Conservation (phyloP, 2,329 filamentous ascomycete species). For the Cladorrhinum sp. region DNA sequence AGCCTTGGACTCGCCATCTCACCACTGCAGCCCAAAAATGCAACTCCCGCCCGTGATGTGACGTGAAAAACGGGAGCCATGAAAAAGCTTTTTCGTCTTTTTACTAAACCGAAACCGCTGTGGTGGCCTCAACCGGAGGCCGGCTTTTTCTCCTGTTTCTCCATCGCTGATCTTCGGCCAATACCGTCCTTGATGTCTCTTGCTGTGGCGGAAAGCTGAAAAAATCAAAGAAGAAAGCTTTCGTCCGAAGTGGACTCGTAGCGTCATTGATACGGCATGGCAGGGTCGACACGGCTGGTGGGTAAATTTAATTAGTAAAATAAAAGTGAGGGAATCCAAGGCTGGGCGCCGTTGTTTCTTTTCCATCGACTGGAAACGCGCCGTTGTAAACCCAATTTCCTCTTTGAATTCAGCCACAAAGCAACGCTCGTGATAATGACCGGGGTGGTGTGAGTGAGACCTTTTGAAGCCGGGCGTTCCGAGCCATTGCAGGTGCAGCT, state of each 20-base stretch:
- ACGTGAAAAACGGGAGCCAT: background rate
- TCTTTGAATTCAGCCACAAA: background rate
- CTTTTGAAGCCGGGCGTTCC: constrained; percentile 2
- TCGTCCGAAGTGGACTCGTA: background rate
- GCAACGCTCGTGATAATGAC: background rate
- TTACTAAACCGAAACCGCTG: constrained; percentile 10
- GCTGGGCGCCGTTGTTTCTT: background rate
- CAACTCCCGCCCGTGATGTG: background rate
- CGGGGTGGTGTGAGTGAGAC: background rate
- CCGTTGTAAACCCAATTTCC: constrained; percentile 1
- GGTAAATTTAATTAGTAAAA: background rate
- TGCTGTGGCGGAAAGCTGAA: background rate
- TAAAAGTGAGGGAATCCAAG: background rate
- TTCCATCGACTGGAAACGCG: background rate
- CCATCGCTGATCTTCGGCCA: background rate
- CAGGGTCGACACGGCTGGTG: background rate
- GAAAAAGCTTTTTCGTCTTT: background rate
- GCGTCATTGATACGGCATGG: background rate
- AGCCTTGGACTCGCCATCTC: background rate
- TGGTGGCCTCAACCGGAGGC: constrained; percentile 13
- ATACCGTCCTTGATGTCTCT: background rate
- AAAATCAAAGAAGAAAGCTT: background rate
- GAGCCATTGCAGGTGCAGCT: background rate
- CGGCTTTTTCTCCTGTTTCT: constrained; percentile 8
- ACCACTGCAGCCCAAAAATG: constrained; percentile 7